Percentiles rank a stretch among this genome's conserved stretches.
phyloP scores from a whole-genome alignment of 1,284 basidiomycete species.

The Cronartium quercuum region DNA sequence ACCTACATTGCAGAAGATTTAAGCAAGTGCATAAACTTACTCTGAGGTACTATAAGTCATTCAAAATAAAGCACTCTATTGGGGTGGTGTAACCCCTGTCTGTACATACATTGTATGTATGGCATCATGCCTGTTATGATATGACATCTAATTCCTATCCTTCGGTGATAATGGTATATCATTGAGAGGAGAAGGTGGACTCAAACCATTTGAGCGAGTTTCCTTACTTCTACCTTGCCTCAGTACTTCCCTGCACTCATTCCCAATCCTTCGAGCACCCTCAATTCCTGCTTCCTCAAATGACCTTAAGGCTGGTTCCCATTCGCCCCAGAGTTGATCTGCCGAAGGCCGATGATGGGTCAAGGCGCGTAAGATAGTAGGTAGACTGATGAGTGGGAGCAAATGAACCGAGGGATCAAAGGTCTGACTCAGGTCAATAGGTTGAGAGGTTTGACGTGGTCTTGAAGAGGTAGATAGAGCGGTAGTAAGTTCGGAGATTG shows the following conservation, averaged over 20 bases:
- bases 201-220: too few species aligned
- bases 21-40: too few species aligned
- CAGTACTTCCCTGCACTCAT: conserved; percentile 33
- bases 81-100: too few species aligned
- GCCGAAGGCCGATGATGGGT: background rate
- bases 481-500: conserved; percentile 68
- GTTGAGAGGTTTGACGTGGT: background rate
- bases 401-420: background rate
- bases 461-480: conserved; percentile 56
- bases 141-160: too few species aligned
- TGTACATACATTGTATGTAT: too few species aligned
- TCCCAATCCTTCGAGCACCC: conserved; percentile 2
- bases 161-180: too few species aligned
- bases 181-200: too few species aligned
- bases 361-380: conserved; percentile 15
- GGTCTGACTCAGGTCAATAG: background rate
- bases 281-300: conserved; percentile 17
- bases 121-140: too few species aligned
- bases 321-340: conserved; percentile 36
- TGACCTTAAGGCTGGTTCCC: conserved; percentile 15
- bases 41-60: too few species aligned
- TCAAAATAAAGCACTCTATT: too few species aligned
- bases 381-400: conserved; percentile 23
- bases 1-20: too few species aligned
- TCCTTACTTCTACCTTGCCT: conserved; percentile 1